Evolutionary conservation across 257 asterid species (phyloP), one percentile per base, ranked within the genome.

Genomic region (Haberlea rhodopensis): DNA sequence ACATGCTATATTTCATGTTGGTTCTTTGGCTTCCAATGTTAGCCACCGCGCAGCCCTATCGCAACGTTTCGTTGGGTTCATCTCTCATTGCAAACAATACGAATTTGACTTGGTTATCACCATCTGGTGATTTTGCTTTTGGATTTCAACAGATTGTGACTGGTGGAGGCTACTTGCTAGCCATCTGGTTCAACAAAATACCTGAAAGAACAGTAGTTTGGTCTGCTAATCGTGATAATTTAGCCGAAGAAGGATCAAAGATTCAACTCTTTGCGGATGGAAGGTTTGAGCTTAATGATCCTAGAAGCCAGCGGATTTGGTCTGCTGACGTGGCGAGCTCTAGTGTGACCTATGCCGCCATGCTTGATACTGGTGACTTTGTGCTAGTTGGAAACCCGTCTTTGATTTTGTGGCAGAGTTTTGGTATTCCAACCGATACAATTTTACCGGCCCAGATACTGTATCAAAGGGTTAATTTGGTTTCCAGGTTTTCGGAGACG

Each of bases 91-190:
- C 81, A 18, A 8, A 59, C 66, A 10, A 25, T 8, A 1, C 34
- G 13, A 51, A 46, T 21, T 31, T 66, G 26, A 15, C 64, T 0
- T 73, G 80, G 78, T 16, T 3, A 18, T 80, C 85, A 0, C 73
- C 80, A 7, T 77, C 85, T 5, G 74, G 76, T 5, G 76, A 76
- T 8, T 80, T 74, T 11, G 80, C 80, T 23, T 61, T 80, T 8
- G 86, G 85, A 0, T 80, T 80, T 71, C 65, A 8, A 62, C 63
- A 26, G 28, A 69, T 67, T 3, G 18, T 55, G 0, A 69, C 73
- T 0, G 78, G 70, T 0, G 78, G 73, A 26, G 63, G 69, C 57
- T 80, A 67, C 80, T 52, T 80, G 62, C 72, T 77, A n/a, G 78
- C 78, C n/a, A 73, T 80, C 62, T 67, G 77, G 82, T 76, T 73